A percentile compares a stretch with the other conserved stretches of the same genome.
Conservation (phyloP, 2,329 filamentous ascomycete genomes). For the Byssochlamys sp. region DNA sequence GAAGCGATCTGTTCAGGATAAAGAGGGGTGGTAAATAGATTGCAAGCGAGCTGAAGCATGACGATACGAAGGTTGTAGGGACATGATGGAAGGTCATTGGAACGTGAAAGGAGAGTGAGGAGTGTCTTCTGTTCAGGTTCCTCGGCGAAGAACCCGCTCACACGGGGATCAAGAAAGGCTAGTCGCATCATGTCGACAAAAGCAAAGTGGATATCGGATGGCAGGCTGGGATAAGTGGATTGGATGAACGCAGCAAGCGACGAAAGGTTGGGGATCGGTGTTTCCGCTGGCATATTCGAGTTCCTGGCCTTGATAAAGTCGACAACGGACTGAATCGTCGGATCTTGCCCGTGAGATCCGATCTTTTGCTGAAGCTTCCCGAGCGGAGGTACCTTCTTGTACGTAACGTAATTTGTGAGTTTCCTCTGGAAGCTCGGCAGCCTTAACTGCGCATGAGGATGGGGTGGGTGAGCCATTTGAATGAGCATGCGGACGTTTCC, state of each 20-base stretch:
- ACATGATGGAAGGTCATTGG: constrained; percentile 49
- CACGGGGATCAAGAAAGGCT: constrained; percentile 63
- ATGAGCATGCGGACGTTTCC: constrained; percentile 65
- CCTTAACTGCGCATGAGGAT: constrained; percentile 63
- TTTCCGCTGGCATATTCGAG: constrained; percentile 51
- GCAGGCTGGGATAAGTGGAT: constrained; percentile 46
- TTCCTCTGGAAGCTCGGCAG: constrained; percentile 60
- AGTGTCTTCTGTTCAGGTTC: constrained; percentile 59
- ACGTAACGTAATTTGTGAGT: constrained; percentile 60
- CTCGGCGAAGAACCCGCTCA: constrained; percentile 75
- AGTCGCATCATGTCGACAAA: constrained; percentile 77
- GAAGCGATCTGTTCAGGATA: constrained; percentile 57
- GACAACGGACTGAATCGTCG: constrained; percentile 55
- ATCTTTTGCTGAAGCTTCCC: constrained; percentile 74
- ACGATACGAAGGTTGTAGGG: constrained; percentile 79
- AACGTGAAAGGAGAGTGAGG: constrained; percentile 42
- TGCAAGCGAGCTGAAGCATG: constrained; percentile 72
- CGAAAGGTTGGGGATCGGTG: constrained; percentile 60
- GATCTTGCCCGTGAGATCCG: constrained; percentile 50
- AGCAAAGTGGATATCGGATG: constrained; percentile 61
- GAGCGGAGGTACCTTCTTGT: constrained; percentile 69
- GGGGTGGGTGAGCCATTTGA: constrained; percentile 63
- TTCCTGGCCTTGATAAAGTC: constrained; percentile 60
- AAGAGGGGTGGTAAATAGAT: constrained; percentile 67
- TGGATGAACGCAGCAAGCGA: constrained; percentile 55